Conservation (phyloP, 495 filamentous ascomycete genomes). For the Xylaria palmicola region DNA sequence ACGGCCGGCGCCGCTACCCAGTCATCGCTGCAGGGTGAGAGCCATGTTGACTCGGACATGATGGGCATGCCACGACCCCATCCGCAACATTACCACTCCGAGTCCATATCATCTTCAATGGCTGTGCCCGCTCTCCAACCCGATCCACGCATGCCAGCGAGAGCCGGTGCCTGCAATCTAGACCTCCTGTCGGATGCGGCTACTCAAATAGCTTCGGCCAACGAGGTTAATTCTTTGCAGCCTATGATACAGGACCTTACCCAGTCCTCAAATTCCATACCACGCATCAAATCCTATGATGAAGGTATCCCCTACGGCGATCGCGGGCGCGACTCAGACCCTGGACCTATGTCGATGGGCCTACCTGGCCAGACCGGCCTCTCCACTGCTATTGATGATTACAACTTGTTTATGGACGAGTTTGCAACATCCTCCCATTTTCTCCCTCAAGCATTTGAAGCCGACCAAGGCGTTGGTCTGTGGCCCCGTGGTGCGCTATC, state of each 20-base stretch:
- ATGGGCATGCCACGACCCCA: conserved; percentile 39
- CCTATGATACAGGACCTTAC: conserved; percentile 45
- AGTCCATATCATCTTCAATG: conserved; percentile 37
- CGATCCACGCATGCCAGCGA: conserved; percentile 40
- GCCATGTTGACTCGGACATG: conserved; percentile 44
- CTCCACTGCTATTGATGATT: conserved; percentile 42
- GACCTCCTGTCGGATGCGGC: conserved; percentile 53
- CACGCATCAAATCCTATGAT: conserved; percentile 47
- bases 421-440: conserved; percentile 48
- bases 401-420: conserved; percentile 54
- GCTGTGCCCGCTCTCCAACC: conserved; percentile 36
- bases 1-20: conserved; percentile 30
- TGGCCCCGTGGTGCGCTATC: conserved; percentile 44
- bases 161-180: conserved; percentile 51
- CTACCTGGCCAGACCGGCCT: conserved; percentile 40
- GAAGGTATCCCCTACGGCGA: conserved; percentile 44
- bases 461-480: conserved; percentile 45
- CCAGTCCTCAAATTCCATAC: conserved; percentile 35
- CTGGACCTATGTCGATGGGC: conserved; percentile 37
- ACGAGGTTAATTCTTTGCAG: conserved; percentile 48
- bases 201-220: conserved; percentile 48
- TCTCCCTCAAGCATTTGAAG: conserved; percentile 46
- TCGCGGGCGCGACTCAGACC: conserved; percentile 41
- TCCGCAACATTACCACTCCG: conserved; percentile 38
- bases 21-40: conserved; percentile 36